Conservation (phyloP, 164 flowering plant species). For the Aristolochia californica region DNA sequence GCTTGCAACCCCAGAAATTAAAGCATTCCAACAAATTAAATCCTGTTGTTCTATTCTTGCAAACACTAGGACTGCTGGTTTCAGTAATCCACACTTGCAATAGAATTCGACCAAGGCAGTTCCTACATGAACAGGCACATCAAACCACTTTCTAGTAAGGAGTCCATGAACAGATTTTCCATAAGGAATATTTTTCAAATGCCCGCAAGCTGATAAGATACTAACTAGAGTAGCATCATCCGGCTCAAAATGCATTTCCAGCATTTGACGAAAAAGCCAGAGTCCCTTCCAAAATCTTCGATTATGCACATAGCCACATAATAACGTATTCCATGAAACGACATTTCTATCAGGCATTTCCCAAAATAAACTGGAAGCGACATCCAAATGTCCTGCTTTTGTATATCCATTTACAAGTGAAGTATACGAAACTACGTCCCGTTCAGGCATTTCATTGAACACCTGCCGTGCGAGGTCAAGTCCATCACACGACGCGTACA, state of each 20-base stretch:
- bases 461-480: conserved; percentile 1
- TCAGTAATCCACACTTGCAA: conserved; percentile 2
- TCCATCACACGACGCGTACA: conserved; percentile 1
- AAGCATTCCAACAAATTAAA: conserved; percentile 4
- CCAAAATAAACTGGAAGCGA: conserved; percentile 2
- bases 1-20: not conserved
- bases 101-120: conserved; percentile 2
- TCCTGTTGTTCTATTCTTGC: not conserved
- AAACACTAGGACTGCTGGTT: not conserved
- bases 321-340: conserved; percentile 2
- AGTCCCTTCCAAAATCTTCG: too few relatives aligned
- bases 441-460: conserved; percentile 2
- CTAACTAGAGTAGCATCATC: too few relatives aligned
- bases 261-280: too few relatives aligned
- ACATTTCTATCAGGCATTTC: conserved; percentile 1
- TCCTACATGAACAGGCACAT: not conserved
- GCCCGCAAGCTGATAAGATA: too few relatives aligned
- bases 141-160: not conserved
- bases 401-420: not conserved
- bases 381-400: not conserved
- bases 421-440: not conserved
- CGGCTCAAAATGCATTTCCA: too few relatives aligned
- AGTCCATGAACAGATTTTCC: too few relatives aligned
- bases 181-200: too few relatives aligned
- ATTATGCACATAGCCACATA: not conserved